Evolutionary conservation across 495 filamentous ascomycete genomes (phyloP).

Genomic region (Chaetomidium leptoderma): DNA sequence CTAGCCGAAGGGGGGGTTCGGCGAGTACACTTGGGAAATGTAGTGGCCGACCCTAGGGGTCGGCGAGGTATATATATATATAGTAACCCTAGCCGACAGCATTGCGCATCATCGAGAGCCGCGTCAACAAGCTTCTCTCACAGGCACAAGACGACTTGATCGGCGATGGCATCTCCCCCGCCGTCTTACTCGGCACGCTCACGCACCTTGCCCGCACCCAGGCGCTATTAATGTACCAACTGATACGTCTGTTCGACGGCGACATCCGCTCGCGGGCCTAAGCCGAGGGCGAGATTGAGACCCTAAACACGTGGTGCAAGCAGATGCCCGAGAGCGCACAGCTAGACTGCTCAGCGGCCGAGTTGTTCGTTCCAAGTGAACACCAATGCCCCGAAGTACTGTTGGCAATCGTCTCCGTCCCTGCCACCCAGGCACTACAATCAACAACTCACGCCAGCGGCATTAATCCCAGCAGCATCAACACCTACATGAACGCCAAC

Average conservation of each 20-base stretch:
- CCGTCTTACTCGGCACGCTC: slow-evolving; percentile 8
- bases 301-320: slow-evolving; percentile 40
- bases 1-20: too few relatives aligned
- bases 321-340: slow-evolving; percentile 34
- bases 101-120: slow-evolving; percentile 28
- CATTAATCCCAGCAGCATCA: too few relatives aligned
- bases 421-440: too few relatives aligned
- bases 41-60: too few relatives aligned
- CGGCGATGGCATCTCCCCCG: slow-evolving; percentile 5
- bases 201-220: slow-evolving; percentile 44
- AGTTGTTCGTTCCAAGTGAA: not conserved
- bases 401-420: too few relatives aligned
- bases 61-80: too few relatives aligned
- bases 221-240: slow-evolving; percentile 48
- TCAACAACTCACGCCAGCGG: too few relatives aligned
- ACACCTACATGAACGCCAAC: too few relatives aligned
- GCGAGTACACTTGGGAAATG: too few relatives aligned
- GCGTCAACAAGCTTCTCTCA: slow-evolving; percentile 18
- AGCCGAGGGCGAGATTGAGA: slow-evolving; percentile 44
- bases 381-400: too few relatives aligned
- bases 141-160: slow-evolving; percentile 11
- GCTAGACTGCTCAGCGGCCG: slow-evolving; percentile 22
- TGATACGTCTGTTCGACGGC: slow-evolving; percentile 56
- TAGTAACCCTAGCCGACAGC: slow-evolving; percentile 19
- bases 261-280: slow-evolving; percentile 47